Evolutionary conservation across 306 rosid species (phyloP).

Genomic region (Alnus rubra): DNA sequence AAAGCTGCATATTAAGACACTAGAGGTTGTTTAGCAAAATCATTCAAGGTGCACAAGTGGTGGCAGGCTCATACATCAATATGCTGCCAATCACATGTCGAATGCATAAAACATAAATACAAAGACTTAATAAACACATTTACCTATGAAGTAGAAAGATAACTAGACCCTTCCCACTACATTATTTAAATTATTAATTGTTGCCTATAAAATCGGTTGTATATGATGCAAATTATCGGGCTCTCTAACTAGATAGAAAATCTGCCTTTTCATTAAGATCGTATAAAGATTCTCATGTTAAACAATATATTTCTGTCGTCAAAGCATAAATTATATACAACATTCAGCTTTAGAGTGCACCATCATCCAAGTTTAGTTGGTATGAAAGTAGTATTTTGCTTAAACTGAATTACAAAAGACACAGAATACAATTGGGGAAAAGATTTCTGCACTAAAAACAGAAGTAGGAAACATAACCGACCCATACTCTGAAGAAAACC

Average conservation of each 20-base stretch:
- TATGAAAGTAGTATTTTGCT: background rate
- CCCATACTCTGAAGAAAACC: background rate
- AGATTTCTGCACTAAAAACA: background rate
- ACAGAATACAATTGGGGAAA: background rate
- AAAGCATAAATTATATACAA: background rate
- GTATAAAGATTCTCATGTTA: background rate
- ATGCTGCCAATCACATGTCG: background rate
- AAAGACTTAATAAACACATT: background rate
- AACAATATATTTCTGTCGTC: background rate
- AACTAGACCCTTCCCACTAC: background rate
- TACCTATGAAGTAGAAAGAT: background rate
- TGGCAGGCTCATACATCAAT: background rate
- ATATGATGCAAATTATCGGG: background rate
- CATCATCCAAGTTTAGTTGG: background rate
- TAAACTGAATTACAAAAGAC: background rate
- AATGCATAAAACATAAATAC: background rate
- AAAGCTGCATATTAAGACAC: conserved; percentile 54
- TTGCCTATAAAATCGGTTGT: background rate
- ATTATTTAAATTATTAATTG: background rate
- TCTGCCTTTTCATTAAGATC: background rate
- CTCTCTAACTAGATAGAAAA: background rate
- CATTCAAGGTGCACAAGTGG: background rate
- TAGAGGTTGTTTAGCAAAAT: conserved; percentile 10
- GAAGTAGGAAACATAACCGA: background rate
- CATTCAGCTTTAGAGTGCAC: background rate